phyloP scores from a whole-genome alignment of 176 grass and related monocot species.

The Ananas comosus region DNA sequence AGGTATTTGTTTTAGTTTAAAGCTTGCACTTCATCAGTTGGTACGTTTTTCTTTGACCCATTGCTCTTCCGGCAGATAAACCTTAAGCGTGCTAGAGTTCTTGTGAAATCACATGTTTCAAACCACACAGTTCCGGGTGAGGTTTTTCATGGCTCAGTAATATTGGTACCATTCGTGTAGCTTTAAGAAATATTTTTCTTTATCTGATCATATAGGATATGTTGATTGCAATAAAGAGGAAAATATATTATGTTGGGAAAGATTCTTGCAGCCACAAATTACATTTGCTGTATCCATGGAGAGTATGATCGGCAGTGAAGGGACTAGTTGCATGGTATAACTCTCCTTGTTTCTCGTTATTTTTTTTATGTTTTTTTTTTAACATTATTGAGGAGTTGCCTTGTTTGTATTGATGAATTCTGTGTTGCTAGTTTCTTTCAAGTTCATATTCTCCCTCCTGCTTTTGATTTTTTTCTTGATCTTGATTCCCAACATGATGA shows the following conservation, averaged over 20 bases:
- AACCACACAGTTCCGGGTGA: conserved; percentile 69
- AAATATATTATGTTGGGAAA: conserved; percentile 86
- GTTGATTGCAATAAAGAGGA: conserved; percentile 75
- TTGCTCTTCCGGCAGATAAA: conserved; percentile 56
- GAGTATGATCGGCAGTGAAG: conserved; percentile 46
- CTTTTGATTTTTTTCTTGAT: neutral
- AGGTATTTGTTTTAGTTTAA: too few species aligned
- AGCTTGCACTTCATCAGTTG: neutral
- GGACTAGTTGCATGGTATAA: conserved; percentile 49
- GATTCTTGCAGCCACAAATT: conserved; percentile 58
- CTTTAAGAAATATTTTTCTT: conserved; percentile 8
- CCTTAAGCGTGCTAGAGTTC: conserved; percentile 74
- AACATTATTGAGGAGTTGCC: neutral
- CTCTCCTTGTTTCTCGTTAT: neutral
- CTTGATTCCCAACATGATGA: too few species aligned
- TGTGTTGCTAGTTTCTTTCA: neutral
- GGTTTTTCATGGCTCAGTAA: conserved; percentile 18
- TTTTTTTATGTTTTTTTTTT: neutral
- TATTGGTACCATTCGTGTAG: conserved; percentile 1
- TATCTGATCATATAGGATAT: conserved; percentile 38
- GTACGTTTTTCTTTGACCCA: neutral
- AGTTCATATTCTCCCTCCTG: neutral
- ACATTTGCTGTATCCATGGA: conserved; percentile 72
- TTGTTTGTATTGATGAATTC: neutral
- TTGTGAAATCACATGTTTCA: conserved; percentile 81